Percentiles rank a stretch among this genome's conserved stretches.
phyloP scores from a whole-genome alignment of 108 stramenopile species.

The Pseudonitzschia pungens region DNA sequence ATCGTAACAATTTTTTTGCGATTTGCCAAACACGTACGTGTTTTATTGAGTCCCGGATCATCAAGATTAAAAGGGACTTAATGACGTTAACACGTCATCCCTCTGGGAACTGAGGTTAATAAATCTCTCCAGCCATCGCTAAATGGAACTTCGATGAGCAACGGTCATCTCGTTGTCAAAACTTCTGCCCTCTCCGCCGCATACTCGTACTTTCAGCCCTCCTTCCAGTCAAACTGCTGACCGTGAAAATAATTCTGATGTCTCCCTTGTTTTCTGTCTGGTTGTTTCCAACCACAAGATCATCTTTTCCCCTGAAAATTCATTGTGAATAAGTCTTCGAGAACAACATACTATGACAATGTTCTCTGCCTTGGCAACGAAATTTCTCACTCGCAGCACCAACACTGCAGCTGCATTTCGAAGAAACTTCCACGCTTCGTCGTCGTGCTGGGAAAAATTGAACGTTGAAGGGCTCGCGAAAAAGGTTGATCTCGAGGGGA shows the following conservation, averaged over 20 bases:
- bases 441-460: constrained; percentile 57
- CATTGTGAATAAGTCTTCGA: background rate
- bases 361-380: constrained; percentile 7
- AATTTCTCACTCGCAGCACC: background rate
- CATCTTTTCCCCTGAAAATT: background rate
- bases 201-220: background rate
- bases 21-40: background rate
- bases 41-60: constrained; percentile 1
- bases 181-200: background rate
- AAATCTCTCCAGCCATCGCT: constrained; percentile 4
- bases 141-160: background rate
- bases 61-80: constrained; percentile 6
- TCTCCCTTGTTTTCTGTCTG: background rate
- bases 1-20: background rate
- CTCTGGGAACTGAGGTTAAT: background rate
- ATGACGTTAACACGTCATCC: constrained; percentile 7
- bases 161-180: background rate
- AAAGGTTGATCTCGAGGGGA: constrained; percentile 68
- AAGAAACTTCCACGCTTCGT: constrained; percentile 52
- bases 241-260: background rate
- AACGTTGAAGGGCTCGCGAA: constrained; percentile 79
- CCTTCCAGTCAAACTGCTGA: background rate
- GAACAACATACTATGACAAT: background rate
- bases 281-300: background rate
- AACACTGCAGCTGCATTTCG: constrained; percentile 8